These are phyloP conservation scores for Morella rubra DNA, from an alignment of 306 rosid species.

Conservation along the genomic window DNA sequence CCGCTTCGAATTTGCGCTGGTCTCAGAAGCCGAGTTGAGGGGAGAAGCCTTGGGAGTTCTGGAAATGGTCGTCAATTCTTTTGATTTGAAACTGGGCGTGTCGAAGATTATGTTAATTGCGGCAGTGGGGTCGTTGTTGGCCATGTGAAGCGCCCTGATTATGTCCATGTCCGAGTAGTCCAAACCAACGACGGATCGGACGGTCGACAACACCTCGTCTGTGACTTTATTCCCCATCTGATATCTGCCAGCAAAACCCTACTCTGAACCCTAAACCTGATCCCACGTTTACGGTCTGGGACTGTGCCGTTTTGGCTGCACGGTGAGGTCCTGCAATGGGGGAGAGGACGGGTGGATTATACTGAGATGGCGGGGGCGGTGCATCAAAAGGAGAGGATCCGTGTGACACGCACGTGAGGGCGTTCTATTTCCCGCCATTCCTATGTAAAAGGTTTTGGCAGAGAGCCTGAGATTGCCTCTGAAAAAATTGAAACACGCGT, in stretches of 20 bases:
- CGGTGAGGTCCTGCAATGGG: background rate
- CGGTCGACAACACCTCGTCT: conserved; percentile 67
- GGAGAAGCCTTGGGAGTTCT: conserved; percentile 28
- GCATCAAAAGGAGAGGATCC: background rate
- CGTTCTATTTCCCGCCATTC: conserved; percentile 43
- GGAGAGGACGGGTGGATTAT: background rate
- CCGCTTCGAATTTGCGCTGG: conserved; percentile 18
- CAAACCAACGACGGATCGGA: conserved; percentile 70
- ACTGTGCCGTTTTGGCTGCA: background rate
- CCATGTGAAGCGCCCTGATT: conserved; percentile 87
- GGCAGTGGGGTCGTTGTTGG: conserved; percentile 82
- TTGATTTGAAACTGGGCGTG: conserved; percentile 40
- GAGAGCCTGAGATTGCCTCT: too few species aligned
- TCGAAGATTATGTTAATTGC: conserved; percentile 89
- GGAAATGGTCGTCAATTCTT: conserved; percentile 20
- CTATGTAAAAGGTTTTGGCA: background rate
- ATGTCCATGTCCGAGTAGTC: conserved; percentile 84
- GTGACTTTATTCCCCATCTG: conserved; percentile 69
- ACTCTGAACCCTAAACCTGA: conserved; percentile 45
- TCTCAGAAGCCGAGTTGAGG: conserved; percentile 32
- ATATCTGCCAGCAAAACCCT: conserved; percentile 8
- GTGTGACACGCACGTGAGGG: conserved; percentile 16
- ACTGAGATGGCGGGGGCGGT: conserved; percentile 9
- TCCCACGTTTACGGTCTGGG: background rate
- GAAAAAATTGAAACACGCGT: too few species aligned